Evolutionary conservation across 2,329 filamentous ascomycete species (phyloP).

Genomic region (Aspergillus spinulosporus): DNA sequence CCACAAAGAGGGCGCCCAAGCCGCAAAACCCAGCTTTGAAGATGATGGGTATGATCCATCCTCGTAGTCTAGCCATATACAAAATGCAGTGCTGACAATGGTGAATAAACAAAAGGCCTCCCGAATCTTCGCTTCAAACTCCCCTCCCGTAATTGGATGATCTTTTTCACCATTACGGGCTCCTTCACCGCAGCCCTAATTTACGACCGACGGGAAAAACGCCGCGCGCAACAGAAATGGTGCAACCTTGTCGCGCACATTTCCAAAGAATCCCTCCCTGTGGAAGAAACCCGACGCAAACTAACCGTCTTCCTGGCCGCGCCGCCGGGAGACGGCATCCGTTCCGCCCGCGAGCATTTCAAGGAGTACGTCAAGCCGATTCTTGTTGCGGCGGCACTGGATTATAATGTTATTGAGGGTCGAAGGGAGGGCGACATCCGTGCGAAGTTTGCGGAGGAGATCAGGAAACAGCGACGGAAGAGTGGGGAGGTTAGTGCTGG

Average conservation of each 20-base stretch:
- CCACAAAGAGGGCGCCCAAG: constrained; percentile 19
- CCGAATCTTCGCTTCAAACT: constrained; percentile 80
- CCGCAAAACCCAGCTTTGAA: constrained; percentile 25
- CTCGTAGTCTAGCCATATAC: not conserved
- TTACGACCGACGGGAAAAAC: constrained; percentile 92
- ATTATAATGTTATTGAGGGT: constrained; percentile 96
- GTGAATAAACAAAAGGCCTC: constrained; percentile 57
- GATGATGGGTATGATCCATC: constrained; percentile 25
- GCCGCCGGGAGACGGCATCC: constrained; percentile 81
- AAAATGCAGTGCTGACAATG: not conserved
- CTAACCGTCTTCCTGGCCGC: constrained; percentile 83
- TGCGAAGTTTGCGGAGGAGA: constrained; percentile 80
- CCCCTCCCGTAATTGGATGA: constrained; percentile 96
- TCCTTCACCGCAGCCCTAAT: constrained; percentile 77
- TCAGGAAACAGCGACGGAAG: constrained; percentile 66
- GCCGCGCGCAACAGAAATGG: constrained; percentile 82
- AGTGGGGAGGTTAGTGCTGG: constrained; percentile 55
- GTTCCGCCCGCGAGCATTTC: constrained; percentile 89
- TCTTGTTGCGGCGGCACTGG: constrained; percentile 81
- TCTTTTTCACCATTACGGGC: constrained; percentile 80
- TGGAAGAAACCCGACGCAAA: constrained; percentile 74
- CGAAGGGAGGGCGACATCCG: constrained; percentile 89
- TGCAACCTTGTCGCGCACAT: constrained; percentile 80
- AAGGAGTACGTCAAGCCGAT: constrained; percentile 94
- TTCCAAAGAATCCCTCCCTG: constrained; percentile 70